phyloP scores from a whole-genome alignment of 768 basidiomycete species.

The Boletellus ananiceps region DNA sequence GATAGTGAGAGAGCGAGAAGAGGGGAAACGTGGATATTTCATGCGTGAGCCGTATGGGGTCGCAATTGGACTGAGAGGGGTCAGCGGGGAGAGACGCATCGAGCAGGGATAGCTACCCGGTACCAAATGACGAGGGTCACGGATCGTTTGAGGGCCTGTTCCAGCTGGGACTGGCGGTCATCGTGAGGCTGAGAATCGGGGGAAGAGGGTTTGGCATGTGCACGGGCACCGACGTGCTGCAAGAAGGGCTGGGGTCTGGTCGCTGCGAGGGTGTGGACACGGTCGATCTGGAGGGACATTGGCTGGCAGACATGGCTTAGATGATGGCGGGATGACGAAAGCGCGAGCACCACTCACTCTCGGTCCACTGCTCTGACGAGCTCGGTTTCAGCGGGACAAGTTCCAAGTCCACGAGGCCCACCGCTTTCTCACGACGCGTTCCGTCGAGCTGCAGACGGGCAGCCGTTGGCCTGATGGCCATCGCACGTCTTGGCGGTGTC shows the following conservation, averaged over 20 bases:
- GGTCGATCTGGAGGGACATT: slow-evolving; percentile 29
- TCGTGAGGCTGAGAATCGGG: slow-evolving; percentile 3
- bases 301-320: not conserved
- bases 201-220: too few species aligned
- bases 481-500: too few species aligned
- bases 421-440: not conserved
- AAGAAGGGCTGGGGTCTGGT: slow-evolving; percentile 9
- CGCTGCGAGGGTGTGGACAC: slow-evolving; percentile 19
- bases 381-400: not conserved
- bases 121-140: slow-evolving; percentile 70
- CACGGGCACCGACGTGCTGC: not conserved
- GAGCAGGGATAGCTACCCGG: slow-evolving; percentile 38
- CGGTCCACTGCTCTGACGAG: too few species aligned
- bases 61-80: slow-evolving; percentile 39
- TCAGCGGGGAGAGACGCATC: slow-evolving; percentile 3
- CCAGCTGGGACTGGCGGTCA: slow-evolving; percentile 30
- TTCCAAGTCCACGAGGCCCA: not conserved
- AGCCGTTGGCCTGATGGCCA: too few species aligned
- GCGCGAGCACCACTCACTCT: not conserved
- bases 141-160: slow-evolving; percentile 44
- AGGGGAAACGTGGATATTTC: slow-evolving; percentile 60
- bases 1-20: slow-evolving; percentile 54
- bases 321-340: too few species aligned
- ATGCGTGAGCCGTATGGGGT: slow-evolving; percentile 55
- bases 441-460: too few species aligned